Percentiles rank a stretch among this genome's conserved stretches.
These are phyloP conservation scores for Monsonia emarginata DNA, from an alignment of 441 rosid species.

Conservation along the genomic window DNA sequence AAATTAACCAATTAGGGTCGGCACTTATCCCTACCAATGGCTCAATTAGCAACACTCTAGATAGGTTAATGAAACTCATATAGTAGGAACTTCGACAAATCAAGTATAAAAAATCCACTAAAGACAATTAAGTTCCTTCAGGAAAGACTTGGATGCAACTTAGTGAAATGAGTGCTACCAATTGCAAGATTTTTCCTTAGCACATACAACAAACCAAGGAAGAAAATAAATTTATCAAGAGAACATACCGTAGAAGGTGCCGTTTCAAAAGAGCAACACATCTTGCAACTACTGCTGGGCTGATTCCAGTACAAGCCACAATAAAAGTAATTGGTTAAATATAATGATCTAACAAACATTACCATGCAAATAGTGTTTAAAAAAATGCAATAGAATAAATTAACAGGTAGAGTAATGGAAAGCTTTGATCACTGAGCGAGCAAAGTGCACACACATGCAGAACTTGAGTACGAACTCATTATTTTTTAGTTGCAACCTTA, in stretches of 20 bases:
- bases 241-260: conserved; percentile 63
- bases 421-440: not conserved
- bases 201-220: conserved; percentile 6
- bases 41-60: not conserved
- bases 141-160: not conserved
- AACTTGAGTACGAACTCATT: not conserved
- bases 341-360: conserved; percentile 5
- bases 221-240: conserved; percentile 19
- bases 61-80: not conserved
- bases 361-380: conserved; percentile 4
- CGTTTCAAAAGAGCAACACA: conserved; percentile 92
- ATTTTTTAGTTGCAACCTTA: not conserved
- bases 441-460: not conserved
- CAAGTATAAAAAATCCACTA: not conserved
- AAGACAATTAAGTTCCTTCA: not conserved
- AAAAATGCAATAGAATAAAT: not conserved
- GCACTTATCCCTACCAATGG: not conserved
- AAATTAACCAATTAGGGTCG: not conserved
- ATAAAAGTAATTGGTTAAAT: conserved; percentile 20
- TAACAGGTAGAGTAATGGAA: not conserved
- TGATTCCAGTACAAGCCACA: conserved; percentile 37
- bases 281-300: conserved; percentile 94
- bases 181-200: conserved; percentile 8
- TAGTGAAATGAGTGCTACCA: not conserved
- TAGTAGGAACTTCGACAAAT: not conserved